Base-by-base conservation (phyloP, 2,329 filamentous ascomycete species). In the Xylariaceae sp. region DNA sequence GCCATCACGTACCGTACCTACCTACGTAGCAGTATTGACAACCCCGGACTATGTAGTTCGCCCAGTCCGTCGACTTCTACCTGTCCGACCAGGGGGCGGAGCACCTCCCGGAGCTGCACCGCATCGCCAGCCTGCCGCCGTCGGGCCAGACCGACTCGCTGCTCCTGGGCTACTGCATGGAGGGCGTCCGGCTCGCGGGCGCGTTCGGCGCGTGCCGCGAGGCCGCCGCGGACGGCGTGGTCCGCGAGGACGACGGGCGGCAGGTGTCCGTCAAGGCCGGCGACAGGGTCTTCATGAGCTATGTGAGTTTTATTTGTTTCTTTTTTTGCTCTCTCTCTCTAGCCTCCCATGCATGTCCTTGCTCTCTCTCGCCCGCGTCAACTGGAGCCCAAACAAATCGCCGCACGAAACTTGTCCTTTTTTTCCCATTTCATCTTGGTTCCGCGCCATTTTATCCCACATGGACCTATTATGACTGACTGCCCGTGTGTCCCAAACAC, bases 21-120 rank as follows among this genome's bases (percentile, higher is more conserved):
- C n/a, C n/a, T n/a, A n/a, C n/a, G n/a, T n/a, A n/a, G n/a, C n/a
- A n/a, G n/a, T n/a, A n/a, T n/a, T n/a, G n/a, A n/a, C n/a, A n/a
- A n/a, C n/a, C n/a, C n/a, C n/a, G n/a, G n/a, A n/a, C n/a, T n/a
- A n/a, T n/a, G n/a, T n/a, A 78, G 68, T 86, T 88, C 51, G 75
- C 80, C 2, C 80, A 84, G 60, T 68, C 81, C 2, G 64, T 87
- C 13, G 82, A 88, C 52, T 87, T 75, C 59, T 88, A 83, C 51
- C 67, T 88, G 5, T n/a, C n/a, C n/a, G 71, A 73, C 0, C 61
- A 69, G 3, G 72, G 75, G 45, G 58, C 64, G 35, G 45, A 61
- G 10, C 65, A 86, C 47, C 56, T 83, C 1, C 63, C 72, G 0
- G 72, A 77, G 27, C 68, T 89, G 35, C 69, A 80, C 44, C 61